Evolutionary conservation across 139 green algal genomes (phyloP).

Genomic region (Picochlorum costavermella): DNA sequence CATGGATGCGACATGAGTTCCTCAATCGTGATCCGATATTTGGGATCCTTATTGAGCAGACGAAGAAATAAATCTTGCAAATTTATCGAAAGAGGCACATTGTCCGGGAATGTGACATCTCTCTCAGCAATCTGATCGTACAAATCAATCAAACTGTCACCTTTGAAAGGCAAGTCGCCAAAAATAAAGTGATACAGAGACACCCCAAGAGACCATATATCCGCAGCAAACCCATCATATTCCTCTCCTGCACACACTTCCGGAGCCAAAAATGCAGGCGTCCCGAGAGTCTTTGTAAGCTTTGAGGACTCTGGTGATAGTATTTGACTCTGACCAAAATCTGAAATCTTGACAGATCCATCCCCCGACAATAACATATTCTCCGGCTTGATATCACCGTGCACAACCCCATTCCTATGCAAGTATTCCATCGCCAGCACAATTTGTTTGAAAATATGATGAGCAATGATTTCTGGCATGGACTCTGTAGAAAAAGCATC

Average conservation of each 20-base stretch:
- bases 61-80: constrained; percentile 28
- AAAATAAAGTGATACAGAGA: constrained; percentile 76
- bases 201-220: constrained; percentile 77
- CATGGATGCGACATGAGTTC: constrained; percentile 30
- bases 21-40: constrained; percentile 12
- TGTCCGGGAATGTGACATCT: constrained; percentile 16
- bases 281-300: constrained; percentile 28
- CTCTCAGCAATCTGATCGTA: constrained; percentile 21
- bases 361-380: constrained; percentile 71
- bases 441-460: constrained; percentile 41
- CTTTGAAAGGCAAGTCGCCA: constrained; percentile 37
- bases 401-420: constrained; percentile 61
- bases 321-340: constrained; percentile 70
- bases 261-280: constrained; percentile 32
- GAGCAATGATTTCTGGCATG: constrained; percentile 50
- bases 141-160: constrained; percentile 17
- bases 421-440: constrained; percentile 56
- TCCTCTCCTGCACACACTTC: constrained; percentile 42
- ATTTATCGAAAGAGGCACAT: constrained; percentile 12
- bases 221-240: constrained; percentile 45
- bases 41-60: constrained; percentile 14
- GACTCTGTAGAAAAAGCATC: constrained; percentile 23
- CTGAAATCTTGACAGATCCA: constrained; percentile 72
- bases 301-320: constrained; percentile 12
- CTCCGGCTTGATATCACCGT: constrained; percentile 82